Base-by-base conservation (phyloP, 371 early-diverging fungal species). In the Mortierella sp. region DNA sequence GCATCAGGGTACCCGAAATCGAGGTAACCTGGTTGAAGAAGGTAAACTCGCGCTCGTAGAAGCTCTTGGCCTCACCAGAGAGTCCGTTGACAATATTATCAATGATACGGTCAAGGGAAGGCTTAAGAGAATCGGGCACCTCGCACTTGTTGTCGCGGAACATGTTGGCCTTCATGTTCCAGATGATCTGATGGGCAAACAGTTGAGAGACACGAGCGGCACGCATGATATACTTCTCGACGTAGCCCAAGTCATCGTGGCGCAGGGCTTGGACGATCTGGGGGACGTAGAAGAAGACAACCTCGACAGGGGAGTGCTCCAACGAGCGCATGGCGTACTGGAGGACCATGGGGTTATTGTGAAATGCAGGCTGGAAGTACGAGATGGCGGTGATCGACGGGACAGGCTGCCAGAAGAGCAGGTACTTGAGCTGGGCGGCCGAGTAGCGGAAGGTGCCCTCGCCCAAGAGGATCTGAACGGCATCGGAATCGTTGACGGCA, bases 151-250 rank as follows among this genome's bases (percentile, higher is more conserved):
- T 97, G 83, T 97, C 96, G 89, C 93, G 95, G 92, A 80, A 98
- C 95, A 96, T 93, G 90, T 99, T 99, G 64, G 99, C 99, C 54
- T 98, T 95, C 98, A 99, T 98, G 87, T 99, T 99, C 99, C 99
- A 99, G 69, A 99, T 98, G 70, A 99, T 98, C 88, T 99, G 99
- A 89, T 99, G 99, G 5, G 99, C 97, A 92, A 99, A 99, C 46
- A 97, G 90, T 84, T 98, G 99, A 10, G 98, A 97, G 1, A 94
- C 93, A 77, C 93, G 93, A 1, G 97, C 99, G 0, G 99, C 96
- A 51, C 95, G 93, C 88, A 99, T 88, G 43, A 99, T 97, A 77
- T 95, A 98, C 69, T 94, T 93, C 87, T 98, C 98, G 9, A 97
- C 95, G 81, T 98, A 99, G 26, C 99, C 96, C 24, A 91, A 82